These are phyloP conservation scores for Metschnikowia cubensis DNA, from an alignment of 805 yeast genomes.

Conservation along the genomic window DNA sequence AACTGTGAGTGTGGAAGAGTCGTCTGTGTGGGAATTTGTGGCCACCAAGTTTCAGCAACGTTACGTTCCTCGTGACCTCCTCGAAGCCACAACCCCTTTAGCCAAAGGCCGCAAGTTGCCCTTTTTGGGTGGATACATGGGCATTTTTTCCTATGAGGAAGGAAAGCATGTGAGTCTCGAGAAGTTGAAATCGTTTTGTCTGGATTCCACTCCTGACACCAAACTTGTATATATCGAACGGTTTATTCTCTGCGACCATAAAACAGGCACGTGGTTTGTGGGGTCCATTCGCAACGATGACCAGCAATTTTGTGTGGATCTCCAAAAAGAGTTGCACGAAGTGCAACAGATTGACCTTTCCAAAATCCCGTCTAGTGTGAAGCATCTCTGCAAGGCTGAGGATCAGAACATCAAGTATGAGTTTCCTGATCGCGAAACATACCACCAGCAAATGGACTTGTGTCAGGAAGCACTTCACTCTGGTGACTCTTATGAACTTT, in stretches of 20 bases:
- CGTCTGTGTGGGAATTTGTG: conserved; percentile 50
- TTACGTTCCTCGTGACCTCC: conserved; percentile 27
- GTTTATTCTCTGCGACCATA: conserved; percentile 52
- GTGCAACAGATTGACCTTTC: conserved; percentile 16
- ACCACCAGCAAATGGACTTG: conserved; percentile 49
- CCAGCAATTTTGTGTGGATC: conserved; percentile 29
- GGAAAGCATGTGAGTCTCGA: conserved; percentile 48
- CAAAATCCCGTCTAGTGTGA: conserved; percentile 23
- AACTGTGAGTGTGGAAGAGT: conserved; percentile 1
- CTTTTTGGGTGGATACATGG: conserved; percentile 88
- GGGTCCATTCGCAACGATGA: conserved; percentile 42
- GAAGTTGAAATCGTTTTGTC: conserved; percentile 36
- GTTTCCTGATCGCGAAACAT: conserved; percentile 52
- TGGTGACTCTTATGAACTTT: conserved; percentile 93
- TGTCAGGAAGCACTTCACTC: conserved; percentile 66
- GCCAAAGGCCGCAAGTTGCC: conserved; percentile 46
- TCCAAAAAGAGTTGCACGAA: conserved; percentile 11
- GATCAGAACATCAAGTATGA: conserved; percentile 30
- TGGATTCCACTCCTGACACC: conserved; percentile 58
- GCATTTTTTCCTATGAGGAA: conserved; percentile 84
- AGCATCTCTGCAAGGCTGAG: conserved; percentile 21
- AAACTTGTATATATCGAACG: conserved; percentile 70
- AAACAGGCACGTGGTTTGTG: conserved; percentile 42
- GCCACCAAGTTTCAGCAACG: conserved; percentile 44
- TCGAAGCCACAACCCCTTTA: conserved; percentile 19